These are phyloP conservation scores for Anisodus acutangulus DNA, from an alignment of 257 asterid genomes.

Conservation along the genomic window DNA sequence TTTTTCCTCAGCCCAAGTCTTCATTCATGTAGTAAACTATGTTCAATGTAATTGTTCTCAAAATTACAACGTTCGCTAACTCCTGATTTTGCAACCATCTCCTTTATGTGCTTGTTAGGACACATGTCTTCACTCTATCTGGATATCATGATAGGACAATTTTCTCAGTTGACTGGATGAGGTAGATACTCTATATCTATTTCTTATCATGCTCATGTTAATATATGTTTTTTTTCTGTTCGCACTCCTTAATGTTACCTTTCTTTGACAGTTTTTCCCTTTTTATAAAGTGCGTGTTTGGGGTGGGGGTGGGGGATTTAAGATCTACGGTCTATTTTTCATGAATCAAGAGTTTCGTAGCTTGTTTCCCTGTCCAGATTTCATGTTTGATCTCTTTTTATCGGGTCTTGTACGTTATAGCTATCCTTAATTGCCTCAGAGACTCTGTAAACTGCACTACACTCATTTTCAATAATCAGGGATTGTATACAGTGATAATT, in stretches of 20 bases:
- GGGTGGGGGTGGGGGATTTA: background rate
- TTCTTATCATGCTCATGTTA: background rate
- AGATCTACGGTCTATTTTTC: background rate
- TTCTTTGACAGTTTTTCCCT: background rate
- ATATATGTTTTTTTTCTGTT: constrained; percentile 19
- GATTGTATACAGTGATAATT: background rate
- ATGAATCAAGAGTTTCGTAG: background rate
- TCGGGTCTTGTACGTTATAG: background rate
- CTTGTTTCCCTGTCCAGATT: background rate
- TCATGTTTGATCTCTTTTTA: constrained; percentile 1
- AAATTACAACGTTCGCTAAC: background rate
- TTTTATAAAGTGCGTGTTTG: background rate
- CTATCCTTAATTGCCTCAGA: background rate
- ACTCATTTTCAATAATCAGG: background rate
- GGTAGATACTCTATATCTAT: constrained; percentile 50
- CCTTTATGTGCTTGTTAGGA: constrained; percentile 56
- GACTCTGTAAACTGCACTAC: too few relatives aligned
- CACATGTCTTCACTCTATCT: constrained; percentile 68
- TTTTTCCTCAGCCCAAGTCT: background rate
- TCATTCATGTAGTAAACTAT: background rate
- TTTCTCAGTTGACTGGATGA: constrained; percentile 90
- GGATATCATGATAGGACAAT: constrained; percentile 91
- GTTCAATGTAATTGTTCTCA: constrained; percentile 8
- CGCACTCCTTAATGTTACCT: constrained; percentile 21
- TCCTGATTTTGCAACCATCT: constrained; percentile 27